These are phyloP conservation scores for Calonectria pseudoreteaudii DNA, from an alignment of 2,329 filamentous ascomycete species.

Conservation along the genomic window DNA sequence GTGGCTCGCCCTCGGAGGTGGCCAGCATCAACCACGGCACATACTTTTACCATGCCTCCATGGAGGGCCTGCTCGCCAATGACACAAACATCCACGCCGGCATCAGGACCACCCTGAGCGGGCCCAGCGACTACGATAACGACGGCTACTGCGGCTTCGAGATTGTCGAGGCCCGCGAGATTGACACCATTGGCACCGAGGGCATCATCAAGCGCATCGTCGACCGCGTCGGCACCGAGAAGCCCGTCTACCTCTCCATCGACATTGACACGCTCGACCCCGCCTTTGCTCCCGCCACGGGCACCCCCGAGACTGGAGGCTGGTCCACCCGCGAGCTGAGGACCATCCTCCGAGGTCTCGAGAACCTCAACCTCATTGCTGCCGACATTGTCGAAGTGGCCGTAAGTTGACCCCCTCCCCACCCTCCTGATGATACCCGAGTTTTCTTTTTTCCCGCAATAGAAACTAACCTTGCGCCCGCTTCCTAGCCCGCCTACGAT, in stretches of 20 bases:
- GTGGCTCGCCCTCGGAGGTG: constrained; percentile 80
- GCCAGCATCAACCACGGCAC: constrained; percentile 88
- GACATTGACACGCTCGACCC: constrained; percentile 89
- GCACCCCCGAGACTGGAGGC: constrained; percentile 81
- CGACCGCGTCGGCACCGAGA: constrained; percentile 77
- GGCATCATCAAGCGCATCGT: constrained; percentile 85
- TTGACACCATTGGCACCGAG: constrained; percentile 65
- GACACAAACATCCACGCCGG: constrained; percentile 90
- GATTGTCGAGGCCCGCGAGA: constrained; percentile 75
- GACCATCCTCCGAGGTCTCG: constrained; percentile 77
- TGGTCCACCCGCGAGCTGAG: constrained; percentile 81
- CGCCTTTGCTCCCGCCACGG: constrained; percentile 81
- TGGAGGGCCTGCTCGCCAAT: constrained; percentile 82
- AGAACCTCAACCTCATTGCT: constrained; percentile 76
- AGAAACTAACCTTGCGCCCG: constrained; percentile 66
- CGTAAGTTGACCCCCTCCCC: too few species aligned
- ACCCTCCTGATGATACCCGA: too few species aligned
- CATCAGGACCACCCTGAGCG: constrained; percentile 83
- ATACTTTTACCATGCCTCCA: constrained; percentile 86
- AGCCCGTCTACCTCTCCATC: constrained; percentile 83
- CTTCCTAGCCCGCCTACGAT: constrained; percentile 71
- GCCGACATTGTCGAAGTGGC: constrained; percentile 79
- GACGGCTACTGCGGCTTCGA: constrained; percentile 84
- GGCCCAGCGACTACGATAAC: constrained; percentile 76
- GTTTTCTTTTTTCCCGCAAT: constrained; percentile 74